Percentiles rank a stretch among this genome's conserved stretches.
phyloP scores from a whole-genome alignment of 768 basidiomycete genomes.

The Boletales sp. region DNA sequence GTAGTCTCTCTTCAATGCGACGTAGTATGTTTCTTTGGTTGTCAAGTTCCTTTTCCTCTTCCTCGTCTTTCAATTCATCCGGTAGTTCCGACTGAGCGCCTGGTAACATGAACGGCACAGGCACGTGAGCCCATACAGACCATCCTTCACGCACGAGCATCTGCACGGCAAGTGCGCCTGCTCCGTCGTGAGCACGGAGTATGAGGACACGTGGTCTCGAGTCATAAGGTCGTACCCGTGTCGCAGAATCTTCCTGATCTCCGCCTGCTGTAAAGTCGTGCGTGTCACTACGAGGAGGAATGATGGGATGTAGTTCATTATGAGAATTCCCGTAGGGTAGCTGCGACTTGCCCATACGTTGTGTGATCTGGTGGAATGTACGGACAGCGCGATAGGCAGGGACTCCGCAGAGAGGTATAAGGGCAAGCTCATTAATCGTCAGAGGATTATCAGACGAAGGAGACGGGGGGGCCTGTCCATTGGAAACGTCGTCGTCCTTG shows the following conservation, averaged over 20 bases:
- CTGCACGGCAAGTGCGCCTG: conserved; percentile 74
- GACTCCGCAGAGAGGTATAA: conserved; percentile 75
- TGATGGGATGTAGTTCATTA: conserved; percentile 25
- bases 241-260: conserved; percentile 14
- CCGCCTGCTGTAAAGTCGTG: conserved; percentile 26
- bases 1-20: conserved; percentile 49
- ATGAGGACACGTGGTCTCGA: conserved; percentile 50
- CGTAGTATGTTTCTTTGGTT: conserved; percentile 41
- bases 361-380: conserved; percentile 46
- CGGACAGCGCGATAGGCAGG: conserved; percentile 81
- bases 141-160: conserved; percentile 70
- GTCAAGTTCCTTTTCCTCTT: conserved; percentile 35
- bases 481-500: conserved; percentile 6
- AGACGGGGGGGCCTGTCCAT: conserved; percentile 7
- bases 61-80: conserved; percentile 31
- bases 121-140: conserved; percentile 71
- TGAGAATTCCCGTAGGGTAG: conserved; percentile 25
- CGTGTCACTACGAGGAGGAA: conserved; percentile 21
- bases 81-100: conserved; percentile 35
- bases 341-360: conserved; percentile 19
- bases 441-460: conserved; percentile 22
- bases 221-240: conserved; percentile 8
- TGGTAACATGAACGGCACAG: conserved; percentile 31
- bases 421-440: conserved; percentile 70
- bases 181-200: conserved; percentile 69